Conservation (phyloP, 495 filamentous ascomycete genomes). For the Aspergillus wentii region DNA sequence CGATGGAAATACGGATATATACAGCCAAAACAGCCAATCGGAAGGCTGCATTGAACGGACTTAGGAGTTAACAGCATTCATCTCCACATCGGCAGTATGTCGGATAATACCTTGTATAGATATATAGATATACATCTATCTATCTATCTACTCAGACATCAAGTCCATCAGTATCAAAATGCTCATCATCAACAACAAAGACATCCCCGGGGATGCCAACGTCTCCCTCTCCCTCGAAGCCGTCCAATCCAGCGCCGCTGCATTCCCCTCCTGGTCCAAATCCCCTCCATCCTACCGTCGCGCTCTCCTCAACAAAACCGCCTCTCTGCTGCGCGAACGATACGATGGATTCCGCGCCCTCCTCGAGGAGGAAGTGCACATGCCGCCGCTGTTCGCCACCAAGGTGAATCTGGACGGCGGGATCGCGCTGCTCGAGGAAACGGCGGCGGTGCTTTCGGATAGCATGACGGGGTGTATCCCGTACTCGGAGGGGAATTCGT, state of each 20-base stretch:
- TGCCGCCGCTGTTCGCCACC: constrained; percentile 3
- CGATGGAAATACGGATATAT: background rate
- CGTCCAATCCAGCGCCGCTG: constrained; percentile 51
- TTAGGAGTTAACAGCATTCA: no score
- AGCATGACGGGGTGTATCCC: constrained; percentile 7
- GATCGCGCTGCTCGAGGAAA: constrained; percentile 9
- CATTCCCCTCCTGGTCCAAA: constrained; percentile 60
- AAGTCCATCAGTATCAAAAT: background rate
- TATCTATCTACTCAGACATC: background rate
- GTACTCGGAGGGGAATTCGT: background rate
- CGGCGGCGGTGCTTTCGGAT: constrained; percentile 6
- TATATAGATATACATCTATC: background rate
- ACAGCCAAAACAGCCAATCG: background rate
- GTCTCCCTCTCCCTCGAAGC: constrained; percentile 34
- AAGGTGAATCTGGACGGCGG: constrained; percentile 2
- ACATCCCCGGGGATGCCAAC: background rate
- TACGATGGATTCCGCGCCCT: constrained; percentile 1
- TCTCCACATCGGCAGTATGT: background rate
- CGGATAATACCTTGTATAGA: background rate
- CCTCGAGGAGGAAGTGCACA: constrained; percentile 7
- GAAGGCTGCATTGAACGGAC: no score
- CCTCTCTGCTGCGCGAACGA: background rate
- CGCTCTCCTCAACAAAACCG: constrained; percentile 43
- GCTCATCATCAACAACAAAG: background rate
- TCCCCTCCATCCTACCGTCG: constrained; percentile 51